Conservation (phyloP, 2,329 filamentous ascomycete genomes). For the Colletotrichum plurivorum region DNA sequence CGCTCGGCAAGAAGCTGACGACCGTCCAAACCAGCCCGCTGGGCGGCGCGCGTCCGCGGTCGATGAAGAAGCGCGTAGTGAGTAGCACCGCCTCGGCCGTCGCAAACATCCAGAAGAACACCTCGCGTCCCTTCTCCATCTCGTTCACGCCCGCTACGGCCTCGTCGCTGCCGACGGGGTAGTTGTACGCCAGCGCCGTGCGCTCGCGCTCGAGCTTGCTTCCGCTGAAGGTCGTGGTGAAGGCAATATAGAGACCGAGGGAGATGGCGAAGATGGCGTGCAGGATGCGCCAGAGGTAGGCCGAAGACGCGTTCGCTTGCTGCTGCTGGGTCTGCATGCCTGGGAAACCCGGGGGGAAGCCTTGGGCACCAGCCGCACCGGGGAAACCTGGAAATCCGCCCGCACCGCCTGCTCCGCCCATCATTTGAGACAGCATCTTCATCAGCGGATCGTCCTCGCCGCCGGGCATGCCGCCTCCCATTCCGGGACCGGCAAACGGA, state of each 20-base stretch:
- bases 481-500: slow-evolving; percentile 36
- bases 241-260: slow-evolving; percentile 78
- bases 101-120: slow-evolving; percentile 86
- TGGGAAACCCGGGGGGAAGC: slow-evolving; percentile 51
- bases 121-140: slow-evolving; percentile 56
- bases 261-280: slow-evolving; percentile 80
- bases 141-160: slow-evolving; percentile 45
- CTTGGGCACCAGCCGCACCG: slow-evolving; percentile 21
- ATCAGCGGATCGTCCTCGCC: slow-evolving; percentile 63
- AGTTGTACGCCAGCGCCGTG: slow-evolving; percentile 51
- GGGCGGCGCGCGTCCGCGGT: slow-evolving; percentile 70
- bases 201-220: slow-evolving; percentile 71
- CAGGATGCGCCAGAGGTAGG: slow-evolving; percentile 77
- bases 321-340: slow-evolving; percentile 53
- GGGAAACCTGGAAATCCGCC: slow-evolving; percentile 39
- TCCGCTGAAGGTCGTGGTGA: slow-evolving; percentile 78
- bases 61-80: slow-evolving; percentile 78
- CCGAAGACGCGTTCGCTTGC: slow-evolving; percentile 48
- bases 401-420: slow-evolving; percentile 58
- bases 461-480: slow-evolving; percentile 49
- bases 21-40: slow-evolving; percentile 75
- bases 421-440: slow-evolving; percentile 83
- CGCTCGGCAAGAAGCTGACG: slow-evolving; percentile 75
- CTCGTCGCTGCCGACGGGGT: slow-evolving; percentile 46
- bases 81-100: slow-evolving; percentile 82